A percentile compares a stretch with the other conserved stretches of the same genome.
Evolutionary conservation across 345 rosid species (phyloP).

Genomic region (Schrenkiella parvula): DNA sequence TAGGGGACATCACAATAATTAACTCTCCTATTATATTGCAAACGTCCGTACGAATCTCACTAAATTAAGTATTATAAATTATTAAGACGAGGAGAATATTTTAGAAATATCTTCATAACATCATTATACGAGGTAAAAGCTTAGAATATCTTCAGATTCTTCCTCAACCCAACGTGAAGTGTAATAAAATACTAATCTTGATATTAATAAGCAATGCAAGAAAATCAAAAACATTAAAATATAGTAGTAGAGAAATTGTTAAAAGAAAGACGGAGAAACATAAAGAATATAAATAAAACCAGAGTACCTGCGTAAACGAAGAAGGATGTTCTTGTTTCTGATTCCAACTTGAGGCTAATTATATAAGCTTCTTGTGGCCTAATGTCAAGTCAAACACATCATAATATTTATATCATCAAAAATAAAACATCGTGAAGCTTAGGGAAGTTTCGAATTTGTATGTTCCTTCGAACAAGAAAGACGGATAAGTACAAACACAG

Average conservation of each 20-base stretch:
- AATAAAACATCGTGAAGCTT: neutral
- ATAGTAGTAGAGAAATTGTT: neutral
- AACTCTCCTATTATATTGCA: neutral
- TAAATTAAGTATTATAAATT: neutral
- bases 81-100: neutral
- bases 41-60: neutral
- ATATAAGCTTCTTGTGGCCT: neutral
- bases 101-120: too few relatives aligned
- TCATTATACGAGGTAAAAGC: neutral
- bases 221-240: neutral
- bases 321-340: slow-evolving; percentile 2
- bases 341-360: neutral
- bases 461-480: neutral
- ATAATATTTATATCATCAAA: neutral
- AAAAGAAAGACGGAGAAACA: neutral
- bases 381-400: neutral
- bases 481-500: neutral
- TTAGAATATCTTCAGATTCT: neutral
- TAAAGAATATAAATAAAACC: neutral
- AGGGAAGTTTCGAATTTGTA: neutral
- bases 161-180: neutral
- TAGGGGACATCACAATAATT: slow-evolving; percentile 3
- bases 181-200: neutral
- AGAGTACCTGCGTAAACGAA: slow-evolving; percentile 10
- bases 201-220: neutral